phyloP scores from a whole-genome alignment of 768 basidiomycete genomes.

The Mycena vulgaris region DNA sequence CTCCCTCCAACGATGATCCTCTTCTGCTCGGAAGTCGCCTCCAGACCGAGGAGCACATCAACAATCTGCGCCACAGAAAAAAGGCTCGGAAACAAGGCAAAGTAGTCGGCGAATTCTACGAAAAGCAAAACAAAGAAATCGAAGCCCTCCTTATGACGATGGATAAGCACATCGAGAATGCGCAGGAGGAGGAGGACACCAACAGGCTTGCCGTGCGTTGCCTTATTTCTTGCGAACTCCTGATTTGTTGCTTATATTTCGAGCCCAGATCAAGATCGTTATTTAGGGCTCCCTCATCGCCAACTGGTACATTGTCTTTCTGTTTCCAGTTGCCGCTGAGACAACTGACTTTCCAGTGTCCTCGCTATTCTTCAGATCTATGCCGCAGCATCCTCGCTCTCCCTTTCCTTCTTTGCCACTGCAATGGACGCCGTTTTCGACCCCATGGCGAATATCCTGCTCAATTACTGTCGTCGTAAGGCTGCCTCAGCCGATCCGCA shows the following conservation, averaged over 20 bases:
- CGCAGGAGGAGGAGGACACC: constrained; percentile 61
- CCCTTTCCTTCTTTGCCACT: constrained; percentile 73
- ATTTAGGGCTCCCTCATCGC: constrained; percentile 62
- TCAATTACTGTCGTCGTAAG: constrained; percentile 65
- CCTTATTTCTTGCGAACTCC: too few species aligned
- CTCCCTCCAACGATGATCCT: constrained; percentile 27
- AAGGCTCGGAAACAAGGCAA: constrained; percentile 59
- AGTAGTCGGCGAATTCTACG: constrained; percentile 43
- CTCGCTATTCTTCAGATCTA: constrained; percentile 62
- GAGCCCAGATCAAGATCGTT: constrained; percentile 68
- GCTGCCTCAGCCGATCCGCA: constrained; percentile 27
- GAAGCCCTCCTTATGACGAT: constrained; percentile 67
- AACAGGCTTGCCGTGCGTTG: constrained; percentile 58
- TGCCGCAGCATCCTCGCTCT: constrained; percentile 70
- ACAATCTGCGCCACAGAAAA: constrained; percentile 40
- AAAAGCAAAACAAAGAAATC: constrained; percentile 60
- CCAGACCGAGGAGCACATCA: constrained; percentile 28
- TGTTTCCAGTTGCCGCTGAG: too few species aligned
- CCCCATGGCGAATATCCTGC: constrained; percentile 59
- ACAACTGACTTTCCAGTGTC: not conserved
- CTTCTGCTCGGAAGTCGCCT: constrained; percentile 36
- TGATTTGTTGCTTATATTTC: not conserved
- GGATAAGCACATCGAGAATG: constrained; percentile 70
- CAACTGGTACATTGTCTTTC: too few species aligned
- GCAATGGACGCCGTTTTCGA: constrained; percentile 71